Evolutionary conservation across 257 asterid genomes (phyloP), one percentile per base, ranked within the genome.

Genomic region (Penstemon newberryi): DNA sequence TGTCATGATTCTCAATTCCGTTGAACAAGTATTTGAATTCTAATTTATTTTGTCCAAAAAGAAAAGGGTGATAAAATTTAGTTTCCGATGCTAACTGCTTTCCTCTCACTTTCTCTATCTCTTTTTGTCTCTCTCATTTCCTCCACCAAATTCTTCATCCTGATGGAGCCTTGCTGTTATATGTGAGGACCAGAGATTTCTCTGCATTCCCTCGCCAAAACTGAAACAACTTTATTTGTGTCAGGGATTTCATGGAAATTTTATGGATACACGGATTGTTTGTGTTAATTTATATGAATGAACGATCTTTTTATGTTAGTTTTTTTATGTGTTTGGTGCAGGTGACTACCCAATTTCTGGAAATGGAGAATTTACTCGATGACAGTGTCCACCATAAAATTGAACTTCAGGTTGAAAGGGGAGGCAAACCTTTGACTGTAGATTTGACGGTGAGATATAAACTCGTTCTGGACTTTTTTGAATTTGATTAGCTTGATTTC

Each of bases 351-450:
- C 99, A 91, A 75, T 94, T 94, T 81, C 82, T 89, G 81, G 83
- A 79, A 84, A 83, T 91, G 96, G 99, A 91, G 87, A 84, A 70
- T 65, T 70, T 91, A 70, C 88, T 94, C 75, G 99, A 94, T 83
- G 96, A 94, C 66, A 81, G 86, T 66, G 99, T 94, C 57, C 56
- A 85, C 75, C 78, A 82, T 57, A 78, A 86, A 42, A 77, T 91
- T 71, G 95, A 94, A 78, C 92, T 94, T 65, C 96, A 87, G 79
- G 82, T 94, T 79, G 99, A 94, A 87, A 83, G 99, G 81, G 99
- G 99, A 58, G 99, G 97, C 76, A 83, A 83, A 77, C 80, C 97
- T 11, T 71, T 94, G 85, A 82, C 83, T 58, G 78, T 94, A 73
- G 81, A 82, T 64, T 80, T 94, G 77, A 77, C 66, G 86, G 97